Evolutionary conservation across 1,284 basidiomycete species (phyloP).

Genomic region (Termitomyces sp.): DNA sequence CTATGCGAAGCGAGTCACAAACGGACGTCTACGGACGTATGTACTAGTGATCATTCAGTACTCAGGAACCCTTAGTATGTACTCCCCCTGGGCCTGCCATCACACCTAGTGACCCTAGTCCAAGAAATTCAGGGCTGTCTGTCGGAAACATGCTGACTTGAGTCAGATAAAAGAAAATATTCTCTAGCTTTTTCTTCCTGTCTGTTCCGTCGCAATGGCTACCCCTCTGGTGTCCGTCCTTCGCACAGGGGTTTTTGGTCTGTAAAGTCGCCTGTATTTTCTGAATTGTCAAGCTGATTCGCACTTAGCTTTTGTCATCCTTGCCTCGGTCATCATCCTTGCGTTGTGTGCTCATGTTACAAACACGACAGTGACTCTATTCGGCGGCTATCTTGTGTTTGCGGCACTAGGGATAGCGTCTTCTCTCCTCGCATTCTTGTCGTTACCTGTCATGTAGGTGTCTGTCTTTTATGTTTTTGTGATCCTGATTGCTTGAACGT

Average conservation of each 20-base stretch:
- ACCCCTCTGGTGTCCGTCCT: slow-evolving; percentile 11
- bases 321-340: slow-evolving; percentile 24
- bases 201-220: slow-evolving; percentile 1
- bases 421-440: slow-evolving; percentile 36
- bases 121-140: background rate
- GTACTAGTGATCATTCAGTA: no score
- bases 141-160: background rate
- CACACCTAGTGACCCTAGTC: no score
- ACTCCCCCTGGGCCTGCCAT: background rate
- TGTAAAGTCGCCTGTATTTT: background rate
- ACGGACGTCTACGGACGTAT: no score
- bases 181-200: background rate
- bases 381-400: slow-evolving; percentile 24
- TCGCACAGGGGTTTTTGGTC: slow-evolving; percentile 14
- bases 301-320: slow-evolving; percentile 15
- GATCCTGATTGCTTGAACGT: slow-evolving; percentile 2
- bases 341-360: slow-evolving; percentile 25
- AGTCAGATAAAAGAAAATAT: background rate
- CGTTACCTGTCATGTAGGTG: slow-evolving; percentile 43
- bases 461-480: background rate
- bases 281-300: background rate
- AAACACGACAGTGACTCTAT: slow-evolving; percentile 14
- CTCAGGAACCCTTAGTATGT: background rate
- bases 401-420: slow-evolving; percentile 42
- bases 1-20: background rate